Percentiles rank a stretch among this genome's conserved stretches.
Evolutionary conservation across 1,139 yeast genomes (phyloP).

Genomic region (Suhomyces coccinellae): DNA sequence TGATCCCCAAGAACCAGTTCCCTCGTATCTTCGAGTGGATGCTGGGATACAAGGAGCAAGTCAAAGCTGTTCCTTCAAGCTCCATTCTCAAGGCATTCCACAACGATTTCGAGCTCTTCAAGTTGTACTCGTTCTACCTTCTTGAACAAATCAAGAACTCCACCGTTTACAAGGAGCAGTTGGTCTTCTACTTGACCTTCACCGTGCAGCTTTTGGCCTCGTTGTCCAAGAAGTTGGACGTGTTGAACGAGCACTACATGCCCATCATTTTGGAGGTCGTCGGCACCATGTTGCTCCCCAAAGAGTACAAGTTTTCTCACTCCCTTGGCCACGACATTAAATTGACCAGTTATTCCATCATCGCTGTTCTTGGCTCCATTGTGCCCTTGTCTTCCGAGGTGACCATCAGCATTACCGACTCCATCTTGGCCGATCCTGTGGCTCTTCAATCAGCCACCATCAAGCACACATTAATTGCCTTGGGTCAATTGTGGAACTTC

Average conservation of each 20-base stretch:
- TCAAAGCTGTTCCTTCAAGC: conserved; percentile 63
- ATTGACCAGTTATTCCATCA: conserved; percentile 77
- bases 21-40: conserved; percentile 81
- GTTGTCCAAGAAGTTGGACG: conserved; percentile 29
- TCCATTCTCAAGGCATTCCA: conserved; percentile 70
- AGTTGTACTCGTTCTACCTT: conserved; percentile 62
- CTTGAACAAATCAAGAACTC: conserved; percentile 54
- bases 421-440: conserved; percentile 48
- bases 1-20: conserved; percentile 58
- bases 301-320: conserved; percentile 20
- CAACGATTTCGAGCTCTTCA: conserved; percentile 66
- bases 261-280: conserved; percentile 60
- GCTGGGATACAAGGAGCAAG: conserved; percentile 62
- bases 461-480: conserved; percentile 40
- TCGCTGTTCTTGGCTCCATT: conserved; percentile 76
- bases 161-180: conserved; percentile 65
- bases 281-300: conserved; percentile 50
- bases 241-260: conserved; percentile 35
- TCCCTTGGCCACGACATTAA: conserved; percentile 63
- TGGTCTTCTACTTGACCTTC: conserved; percentile 76
- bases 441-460: conserved; percentile 22
- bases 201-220: conserved; percentile 61
- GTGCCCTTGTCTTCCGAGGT: conserved; percentile 65
- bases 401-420: conserved; percentile 66
- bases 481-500: conserved; percentile 46